These are phyloP conservation scores for Eucalyptus fibrosa DNA, from an alignment of 345 rosid species.

Conservation along the genomic window DNA sequence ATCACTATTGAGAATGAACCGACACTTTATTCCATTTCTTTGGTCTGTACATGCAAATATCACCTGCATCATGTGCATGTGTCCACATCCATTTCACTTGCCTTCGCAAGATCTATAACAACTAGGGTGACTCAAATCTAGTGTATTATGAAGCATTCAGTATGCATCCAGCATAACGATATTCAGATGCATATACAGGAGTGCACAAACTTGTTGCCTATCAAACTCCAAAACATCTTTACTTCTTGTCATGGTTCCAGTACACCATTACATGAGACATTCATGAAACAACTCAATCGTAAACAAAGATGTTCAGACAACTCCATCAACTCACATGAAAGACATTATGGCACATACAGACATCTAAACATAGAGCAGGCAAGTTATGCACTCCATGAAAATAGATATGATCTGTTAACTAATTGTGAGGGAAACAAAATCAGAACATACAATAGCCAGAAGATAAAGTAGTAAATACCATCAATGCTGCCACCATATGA, in stretches of 20 bases:
- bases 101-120: not conserved
- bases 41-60: not conserved
- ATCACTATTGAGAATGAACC: not conserved
- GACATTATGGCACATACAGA: not conserved
- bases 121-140: not conserved
- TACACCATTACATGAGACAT: not conserved
- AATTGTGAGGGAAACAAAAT: not conserved
- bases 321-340: not conserved
- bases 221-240: not conserved
- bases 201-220: not conserved
- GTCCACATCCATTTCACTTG: not conserved
- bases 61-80: not conserved
- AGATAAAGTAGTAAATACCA: slow-evolving; percentile 28
- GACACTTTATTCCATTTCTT: not conserved
- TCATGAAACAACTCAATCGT: not conserved
- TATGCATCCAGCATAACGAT: not conserved
- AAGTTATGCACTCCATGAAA: not conserved
- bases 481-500: slow-evolving; percentile 79
- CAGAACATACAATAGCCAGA: not conserved
- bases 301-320: not conserved
- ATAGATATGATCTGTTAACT: not conserved
- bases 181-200: not conserved
- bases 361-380: not conserved
- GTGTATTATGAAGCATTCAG: not conserved
- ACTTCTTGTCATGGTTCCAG: not conserved